Evolutionary conservation across 257 asterid genomes (phyloP).

Genomic region (Solanum clarkiae): DNA sequence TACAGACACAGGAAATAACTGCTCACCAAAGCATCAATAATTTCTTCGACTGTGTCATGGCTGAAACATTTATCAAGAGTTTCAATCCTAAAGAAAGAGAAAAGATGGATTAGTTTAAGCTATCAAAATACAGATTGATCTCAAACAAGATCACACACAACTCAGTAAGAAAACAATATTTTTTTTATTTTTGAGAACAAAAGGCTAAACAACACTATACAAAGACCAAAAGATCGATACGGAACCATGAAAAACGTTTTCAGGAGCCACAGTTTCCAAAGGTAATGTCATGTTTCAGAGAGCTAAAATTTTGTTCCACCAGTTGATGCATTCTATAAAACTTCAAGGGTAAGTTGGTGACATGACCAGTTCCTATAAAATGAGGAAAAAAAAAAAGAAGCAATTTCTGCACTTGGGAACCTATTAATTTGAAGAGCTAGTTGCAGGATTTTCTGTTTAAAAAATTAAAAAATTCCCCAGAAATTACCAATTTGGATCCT

Average conservation of each 20-base stretch:
- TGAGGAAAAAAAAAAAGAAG: neutral
- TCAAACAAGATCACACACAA: neutral
- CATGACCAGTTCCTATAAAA: neutral
- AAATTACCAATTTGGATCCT: neutral
- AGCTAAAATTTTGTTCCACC: neutral
- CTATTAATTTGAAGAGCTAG: neutral
- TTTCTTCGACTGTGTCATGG: conserved; percentile 84
- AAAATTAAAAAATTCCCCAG: neutral
- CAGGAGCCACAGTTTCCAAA: neutral
- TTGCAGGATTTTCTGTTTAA: neutral
- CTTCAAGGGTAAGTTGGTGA: neutral
- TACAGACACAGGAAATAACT: neutral
- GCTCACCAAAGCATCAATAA: conserved; percentile 76
- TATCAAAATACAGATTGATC: neutral
- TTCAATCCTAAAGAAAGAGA: conserved; percentile 44
- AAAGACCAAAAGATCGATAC: neutral
- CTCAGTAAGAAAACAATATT: neutral
- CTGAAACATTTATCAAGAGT: conserved; percentile 77
- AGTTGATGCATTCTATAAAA: neutral
- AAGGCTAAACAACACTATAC: neutral
- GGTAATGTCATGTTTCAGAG: neutral
- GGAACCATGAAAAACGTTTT: neutral
- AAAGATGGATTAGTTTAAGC: conserved; percentile 10
- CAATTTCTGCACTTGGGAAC: neutral
- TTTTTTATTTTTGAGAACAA: too few relatives aligned